Conservation (phyloP, 2,329 filamentous ascomycete species). For the Microsporum canis region DNA sequence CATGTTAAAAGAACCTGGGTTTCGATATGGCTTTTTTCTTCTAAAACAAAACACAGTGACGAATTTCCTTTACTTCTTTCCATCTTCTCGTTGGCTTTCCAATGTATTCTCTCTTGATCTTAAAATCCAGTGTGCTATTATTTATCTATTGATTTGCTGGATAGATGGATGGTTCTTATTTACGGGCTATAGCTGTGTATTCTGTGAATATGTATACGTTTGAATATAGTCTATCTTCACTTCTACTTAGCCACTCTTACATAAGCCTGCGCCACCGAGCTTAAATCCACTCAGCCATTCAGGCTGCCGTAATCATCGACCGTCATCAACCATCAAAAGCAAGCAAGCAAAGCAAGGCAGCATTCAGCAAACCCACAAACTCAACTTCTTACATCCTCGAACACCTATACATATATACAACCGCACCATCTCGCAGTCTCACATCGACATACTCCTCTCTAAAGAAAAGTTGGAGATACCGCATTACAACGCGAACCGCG, state of each 20-base stretch:
- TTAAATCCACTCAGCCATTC: not conserved
- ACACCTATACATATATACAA: not conserved
- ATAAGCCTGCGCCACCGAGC: not conserved
- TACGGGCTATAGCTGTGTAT: too few species aligned
- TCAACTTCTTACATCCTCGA: not conserved
- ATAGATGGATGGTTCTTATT: not conserved
- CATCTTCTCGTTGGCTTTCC: not conserved
- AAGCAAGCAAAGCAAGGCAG: not conserved
- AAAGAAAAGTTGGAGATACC: not conserved
- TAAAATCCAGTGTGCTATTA: not conserved
- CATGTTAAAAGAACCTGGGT: not conserved
- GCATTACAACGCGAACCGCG: not conserved
- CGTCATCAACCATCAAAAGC: not conserved
- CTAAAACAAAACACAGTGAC: not conserved
- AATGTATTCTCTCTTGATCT: not conserved
- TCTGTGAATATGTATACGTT: too few species aligned
- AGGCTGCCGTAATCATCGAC: not conserved
- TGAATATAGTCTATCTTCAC: too few species aligned
- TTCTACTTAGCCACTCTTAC: not conserved
- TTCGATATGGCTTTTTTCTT: not conserved
- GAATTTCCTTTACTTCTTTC: not conserved
- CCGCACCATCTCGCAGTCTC: not conserved
- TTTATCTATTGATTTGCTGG: not conserved
- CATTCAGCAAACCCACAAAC: not conserved
- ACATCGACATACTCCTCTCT: not conserved